These are phyloP conservation scores for Grosmannia clavigera DNA, from an alignment of 2,329 filamentous ascomycete species.

Conservation along the genomic window DNA sequence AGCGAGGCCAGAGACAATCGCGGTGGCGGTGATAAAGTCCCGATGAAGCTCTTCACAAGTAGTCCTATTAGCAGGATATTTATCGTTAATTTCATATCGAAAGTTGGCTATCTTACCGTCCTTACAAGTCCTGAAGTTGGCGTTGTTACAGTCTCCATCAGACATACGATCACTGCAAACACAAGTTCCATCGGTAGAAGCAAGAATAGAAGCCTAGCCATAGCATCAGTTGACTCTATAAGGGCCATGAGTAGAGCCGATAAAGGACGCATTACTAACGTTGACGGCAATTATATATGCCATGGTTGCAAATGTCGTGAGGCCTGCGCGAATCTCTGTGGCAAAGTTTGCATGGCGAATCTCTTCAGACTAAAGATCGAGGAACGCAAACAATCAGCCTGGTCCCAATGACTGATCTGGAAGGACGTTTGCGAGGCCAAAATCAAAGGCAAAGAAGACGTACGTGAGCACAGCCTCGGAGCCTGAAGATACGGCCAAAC, in stretches of 20 bases:
- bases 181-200: conserved; percentile 67
- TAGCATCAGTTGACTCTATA: not conserved
- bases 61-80: not conserved
- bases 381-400: too few species aligned
- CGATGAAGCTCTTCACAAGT: conserved; percentile 44
- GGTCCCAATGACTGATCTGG: too few species aligned
- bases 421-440: too few species aligned
- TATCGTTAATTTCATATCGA: not conserved
- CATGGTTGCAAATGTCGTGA: conserved; percentile 74
- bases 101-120: not conserved
- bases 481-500: conserved; percentile 50
- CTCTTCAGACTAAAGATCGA: conserved; percentile 35
- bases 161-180: conserved; percentile 31
- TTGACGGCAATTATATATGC: conserved; percentile 74
- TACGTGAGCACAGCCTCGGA: conserved; percentile 58
- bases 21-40: conserved; percentile 72
- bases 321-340: conserved; percentile 64
- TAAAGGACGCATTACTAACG: conserved; percentile 22
- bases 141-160: conserved; percentile 19
- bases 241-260: too few species aligned
- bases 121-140: not conserved
- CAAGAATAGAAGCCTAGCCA: conserved; percentile 54
- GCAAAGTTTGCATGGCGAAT: conserved; percentile 60
- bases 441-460: conserved; percentile 13
- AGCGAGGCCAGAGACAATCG: conserved; percentile 64